Conservation (phyloP, 441 rosid species). For the Cnidoscolus chayamansa region DNA sequence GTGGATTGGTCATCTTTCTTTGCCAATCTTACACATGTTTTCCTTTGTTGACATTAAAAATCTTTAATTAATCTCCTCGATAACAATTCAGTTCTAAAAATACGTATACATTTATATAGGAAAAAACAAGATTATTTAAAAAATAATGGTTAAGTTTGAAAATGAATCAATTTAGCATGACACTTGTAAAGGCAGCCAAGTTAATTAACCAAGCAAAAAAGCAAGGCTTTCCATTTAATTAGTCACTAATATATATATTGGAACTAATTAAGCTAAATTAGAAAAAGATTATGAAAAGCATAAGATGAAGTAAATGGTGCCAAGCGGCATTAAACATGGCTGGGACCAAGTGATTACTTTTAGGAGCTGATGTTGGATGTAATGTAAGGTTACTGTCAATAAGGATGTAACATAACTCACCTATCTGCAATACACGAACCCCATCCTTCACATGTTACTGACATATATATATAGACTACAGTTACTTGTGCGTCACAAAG, state of each 20-base stretch:
- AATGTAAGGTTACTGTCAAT: constrained; percentile 2
- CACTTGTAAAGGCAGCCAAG: background rate
- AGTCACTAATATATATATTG: too few species aligned
- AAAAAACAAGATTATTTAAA: too few species aligned
- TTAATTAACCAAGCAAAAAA: too few species aligned
- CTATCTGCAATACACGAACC: background rate
- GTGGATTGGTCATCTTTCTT: background rate
- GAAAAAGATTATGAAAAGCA: too few species aligned
- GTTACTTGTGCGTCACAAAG: background rate
- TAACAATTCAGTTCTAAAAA: too few species aligned
- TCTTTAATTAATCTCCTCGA: too few species aligned
- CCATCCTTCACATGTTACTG: background rate
- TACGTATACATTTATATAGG: too few species aligned
- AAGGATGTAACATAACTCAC: constrained; percentile 3
- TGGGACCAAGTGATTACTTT: background rate
- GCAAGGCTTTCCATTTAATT: too few species aligned
- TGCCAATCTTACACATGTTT: too few species aligned
- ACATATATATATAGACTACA: background rate
- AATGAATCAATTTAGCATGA: background rate
- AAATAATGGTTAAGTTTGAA: too few species aligned
- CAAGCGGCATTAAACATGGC: background rate
- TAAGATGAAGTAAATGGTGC: background rate
- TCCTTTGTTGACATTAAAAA: too few species aligned
- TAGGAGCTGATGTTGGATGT: background rate
- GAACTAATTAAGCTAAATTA: too few species aligned